Evolutionary conservation across 108 stramenopile species (phyloP).

Genomic region (Pseudonitzschia delicatissima): DNA sequence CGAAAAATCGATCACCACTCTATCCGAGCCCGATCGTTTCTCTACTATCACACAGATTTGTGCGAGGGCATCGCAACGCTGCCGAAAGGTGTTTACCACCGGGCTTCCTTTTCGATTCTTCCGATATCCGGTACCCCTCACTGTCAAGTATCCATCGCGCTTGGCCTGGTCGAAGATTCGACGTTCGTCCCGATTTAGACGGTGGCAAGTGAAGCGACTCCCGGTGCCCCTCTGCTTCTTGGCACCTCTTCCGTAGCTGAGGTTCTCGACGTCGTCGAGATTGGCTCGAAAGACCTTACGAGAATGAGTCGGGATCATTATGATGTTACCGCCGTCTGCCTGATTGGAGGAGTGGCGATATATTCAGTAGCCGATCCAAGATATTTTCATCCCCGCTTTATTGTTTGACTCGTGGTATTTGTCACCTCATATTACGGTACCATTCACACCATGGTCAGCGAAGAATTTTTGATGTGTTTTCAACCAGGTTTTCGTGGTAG

Average conservation of each 20-base stretch:
- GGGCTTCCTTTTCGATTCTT: conserved; percentile 9
- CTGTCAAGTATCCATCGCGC: background rate
- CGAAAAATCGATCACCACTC: conserved; percentile 1
- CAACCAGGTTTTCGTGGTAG: too few relatives aligned
- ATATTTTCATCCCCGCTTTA: too few relatives aligned
- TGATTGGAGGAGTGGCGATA: too few relatives aligned
- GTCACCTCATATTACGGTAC: too few relatives aligned
- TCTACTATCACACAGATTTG: background rate
- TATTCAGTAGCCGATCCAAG: too few relatives aligned
- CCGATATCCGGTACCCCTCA: conserved; percentile 6
- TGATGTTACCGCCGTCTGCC: too few relatives aligned
- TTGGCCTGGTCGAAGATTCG: background rate
- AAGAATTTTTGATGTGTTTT: too few relatives aligned
- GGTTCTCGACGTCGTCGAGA: conserved; percentile 10
- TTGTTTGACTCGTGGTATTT: too few relatives aligned
- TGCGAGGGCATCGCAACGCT: conserved; percentile 7
- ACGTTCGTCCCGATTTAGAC: background rate
- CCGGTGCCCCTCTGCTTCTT: conserved; percentile 9
- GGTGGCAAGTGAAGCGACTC: background rate
- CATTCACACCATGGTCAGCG: too few relatives aligned
- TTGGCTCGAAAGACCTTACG: background rate
- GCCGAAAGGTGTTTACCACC: background rate
- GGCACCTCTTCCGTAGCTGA: conserved; percentile 3
- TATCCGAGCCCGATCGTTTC: background rate
- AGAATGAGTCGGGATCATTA: too few relatives aligned